Percentiles rank a stretch among this genome's conserved stretches.
Evolutionary conservation across 2,329 filamentous ascomycete species (phyloP).

Genomic region (Colletotrichum plurivorum): DNA sequence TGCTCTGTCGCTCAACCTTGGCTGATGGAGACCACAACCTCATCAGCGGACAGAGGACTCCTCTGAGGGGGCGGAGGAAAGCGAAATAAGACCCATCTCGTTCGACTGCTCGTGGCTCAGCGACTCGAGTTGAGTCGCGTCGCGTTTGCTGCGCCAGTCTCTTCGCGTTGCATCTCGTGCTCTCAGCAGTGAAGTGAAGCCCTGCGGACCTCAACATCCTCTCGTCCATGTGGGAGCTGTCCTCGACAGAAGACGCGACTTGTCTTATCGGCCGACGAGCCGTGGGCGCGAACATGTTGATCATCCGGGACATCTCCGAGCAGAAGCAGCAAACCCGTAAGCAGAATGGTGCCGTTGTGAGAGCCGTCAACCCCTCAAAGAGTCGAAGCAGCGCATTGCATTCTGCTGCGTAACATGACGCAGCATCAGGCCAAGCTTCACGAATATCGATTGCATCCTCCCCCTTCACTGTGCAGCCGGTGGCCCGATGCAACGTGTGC

Average conservation of each 20-base stretch:
- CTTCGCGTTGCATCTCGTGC: background rate
- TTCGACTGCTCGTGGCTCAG: constrained; percentile 8
- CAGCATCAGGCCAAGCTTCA: constrained; percentile 18
- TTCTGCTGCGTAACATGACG: constrained; percentile 26
- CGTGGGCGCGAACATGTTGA: constrained; percentile 12
- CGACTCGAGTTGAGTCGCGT: background rate
- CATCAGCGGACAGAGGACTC: constrained; percentile 19
- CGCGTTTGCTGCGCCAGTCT: constrained; percentile 18
- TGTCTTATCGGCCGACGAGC: constrained; percentile 11
- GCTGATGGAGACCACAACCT: constrained; percentile 33
- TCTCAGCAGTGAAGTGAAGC: background rate
- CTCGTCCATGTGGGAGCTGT: constrained; percentile 10
- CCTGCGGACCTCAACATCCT: constrained; percentile 1
- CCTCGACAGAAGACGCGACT: constrained; percentile 8
- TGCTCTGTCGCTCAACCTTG: constrained; percentile 24
- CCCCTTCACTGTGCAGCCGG: background rate
- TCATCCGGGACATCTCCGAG: constrained; percentile 18
- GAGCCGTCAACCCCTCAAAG: background rate
- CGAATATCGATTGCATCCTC: constrained; percentile 5
- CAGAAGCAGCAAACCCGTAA: background rate
- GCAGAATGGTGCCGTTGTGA: background rate
- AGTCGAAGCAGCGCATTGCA: constrained; percentile 7
- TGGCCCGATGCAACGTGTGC: constrained; percentile 10
- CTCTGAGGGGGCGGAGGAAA: too few species aligned
- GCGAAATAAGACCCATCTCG: constrained; percentile 10